These are phyloP conservation scores for Tetrahymena malaccensis DNA, from an alignment of 73 alveolate genomes.

Conservation along the genomic window DNA sequence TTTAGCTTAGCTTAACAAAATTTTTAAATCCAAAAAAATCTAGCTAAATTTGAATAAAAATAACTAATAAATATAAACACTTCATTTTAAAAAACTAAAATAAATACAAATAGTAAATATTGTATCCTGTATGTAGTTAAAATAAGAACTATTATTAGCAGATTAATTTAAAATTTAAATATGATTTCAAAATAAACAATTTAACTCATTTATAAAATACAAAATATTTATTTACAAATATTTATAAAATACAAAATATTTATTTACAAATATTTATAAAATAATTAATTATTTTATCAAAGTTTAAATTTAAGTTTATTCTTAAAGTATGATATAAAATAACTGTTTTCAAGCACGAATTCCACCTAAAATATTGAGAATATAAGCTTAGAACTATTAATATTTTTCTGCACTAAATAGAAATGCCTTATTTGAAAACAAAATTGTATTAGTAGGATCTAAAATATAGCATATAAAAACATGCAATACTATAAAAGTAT, in stretches of 20 bases:
- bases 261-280: neutral
- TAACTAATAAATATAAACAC: no score
- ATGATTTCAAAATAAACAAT: neutral
- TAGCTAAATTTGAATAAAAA: neutral
- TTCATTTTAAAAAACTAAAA: no score
- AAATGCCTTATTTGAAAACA: neutral
- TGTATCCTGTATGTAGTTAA: no score
- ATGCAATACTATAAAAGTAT: neutral
- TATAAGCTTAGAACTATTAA: neutral
- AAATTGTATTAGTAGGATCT: neutral
- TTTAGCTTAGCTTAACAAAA: neutral
- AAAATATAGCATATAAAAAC: neutral
- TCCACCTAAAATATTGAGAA: neutral
- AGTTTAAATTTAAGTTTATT: neutral
- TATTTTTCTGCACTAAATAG: neutral
- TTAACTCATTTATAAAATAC: neutral
- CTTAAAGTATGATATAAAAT: neutral
- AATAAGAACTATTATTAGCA: no score
- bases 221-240: neutral
- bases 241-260: neutral
- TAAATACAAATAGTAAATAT: no score
- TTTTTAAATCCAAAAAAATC: neutral
- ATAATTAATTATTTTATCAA: neutral
- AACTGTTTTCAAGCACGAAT: neutral
- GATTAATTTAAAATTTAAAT: neutral